These are phyloP conservation scores for Prunus dulcis DNA, from an alignment of 306 rosid species.

Conservation along the genomic window DNA sequence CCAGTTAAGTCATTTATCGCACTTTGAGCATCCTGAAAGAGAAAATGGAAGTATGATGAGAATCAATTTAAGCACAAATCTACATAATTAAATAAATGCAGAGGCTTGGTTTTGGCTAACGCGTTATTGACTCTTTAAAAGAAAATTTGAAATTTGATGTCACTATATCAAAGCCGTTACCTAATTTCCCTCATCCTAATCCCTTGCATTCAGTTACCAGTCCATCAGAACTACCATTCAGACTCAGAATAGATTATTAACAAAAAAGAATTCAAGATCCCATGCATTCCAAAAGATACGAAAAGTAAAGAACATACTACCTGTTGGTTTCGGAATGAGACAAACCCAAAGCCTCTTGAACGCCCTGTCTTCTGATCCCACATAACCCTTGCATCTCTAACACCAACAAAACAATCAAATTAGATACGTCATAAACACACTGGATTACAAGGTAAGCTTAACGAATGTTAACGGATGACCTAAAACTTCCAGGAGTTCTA, in stretches of 20 bases:
- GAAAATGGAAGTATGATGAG: constrained; percentile 10
- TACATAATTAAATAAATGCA: background rate
- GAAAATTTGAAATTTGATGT: background rate
- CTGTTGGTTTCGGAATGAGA: constrained; percentile 92
- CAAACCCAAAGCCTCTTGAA: constrained; percentile 98
- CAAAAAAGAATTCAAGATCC: background rate
- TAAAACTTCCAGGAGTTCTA: background rate
- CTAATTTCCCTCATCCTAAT: background rate
- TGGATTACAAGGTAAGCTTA: background rate
- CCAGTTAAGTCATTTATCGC: constrained; percentile 97
- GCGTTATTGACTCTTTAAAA: background rate
- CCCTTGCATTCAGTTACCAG: constrained; percentile 10
- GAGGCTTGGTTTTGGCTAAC: background rate
- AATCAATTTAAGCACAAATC: background rate
- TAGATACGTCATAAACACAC: background rate
- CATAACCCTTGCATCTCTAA: constrained; percentile 98
- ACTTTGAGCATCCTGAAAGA: constrained; percentile 90
- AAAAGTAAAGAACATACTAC: constrained; percentile 27
- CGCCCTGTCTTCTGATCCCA: constrained; percentile 99
- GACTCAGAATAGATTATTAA: constrained; percentile 1
- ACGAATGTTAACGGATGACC: background rate
- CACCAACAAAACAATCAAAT: constrained; percentile 23
- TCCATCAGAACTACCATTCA: constrained; percentile 4
- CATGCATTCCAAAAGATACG: constrained; percentile 1
- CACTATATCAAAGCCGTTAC: background rate